A percentile compares a stretch with the other conserved stretches of the same genome.
Evolutionary conservation across 73 alveolate species (phyloP).

Genomic region (Uronychia setigera): DNA sequence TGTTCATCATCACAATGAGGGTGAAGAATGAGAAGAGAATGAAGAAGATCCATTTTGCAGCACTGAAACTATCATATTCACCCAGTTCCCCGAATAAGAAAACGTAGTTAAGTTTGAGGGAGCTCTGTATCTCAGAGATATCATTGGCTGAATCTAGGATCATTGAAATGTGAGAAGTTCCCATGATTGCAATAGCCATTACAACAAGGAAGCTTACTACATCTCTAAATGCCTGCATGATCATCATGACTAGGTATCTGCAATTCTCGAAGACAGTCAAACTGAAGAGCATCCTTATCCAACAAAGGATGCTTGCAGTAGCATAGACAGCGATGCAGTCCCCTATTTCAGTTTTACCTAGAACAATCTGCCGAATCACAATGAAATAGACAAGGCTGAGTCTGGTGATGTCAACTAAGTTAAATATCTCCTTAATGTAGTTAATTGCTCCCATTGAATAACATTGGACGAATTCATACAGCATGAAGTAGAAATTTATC

Average conservation of each 20-base stretch:
- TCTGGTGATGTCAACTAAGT: neutral
- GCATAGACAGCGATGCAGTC: neutral
- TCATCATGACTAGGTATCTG: neutral
- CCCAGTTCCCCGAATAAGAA: neutral
- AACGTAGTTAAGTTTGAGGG: neutral
- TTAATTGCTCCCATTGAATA: neutral
- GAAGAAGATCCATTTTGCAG: slow-evolving; percentile 2
- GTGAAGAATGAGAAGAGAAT: neutral
- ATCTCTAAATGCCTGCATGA: neutral
- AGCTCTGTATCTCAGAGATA: neutral
- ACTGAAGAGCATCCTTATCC: neutral
- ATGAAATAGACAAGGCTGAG: neutral
- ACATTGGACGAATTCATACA: neutral
- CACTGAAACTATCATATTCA: neutral
- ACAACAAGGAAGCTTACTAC: neutral
- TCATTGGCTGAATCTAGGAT: neutral
- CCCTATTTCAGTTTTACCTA: neutral
- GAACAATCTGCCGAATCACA: neutral
- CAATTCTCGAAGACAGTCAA: neutral
- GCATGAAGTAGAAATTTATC: neutral
- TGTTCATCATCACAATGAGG: slow-evolving; percentile 7
- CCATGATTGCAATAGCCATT: neutral
- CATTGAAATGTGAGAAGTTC: neutral
- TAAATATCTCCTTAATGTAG: neutral
- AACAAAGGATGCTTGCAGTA: neutral